Conservation (phyloP, 257 asterid species). For the Penstemon newberryi region DNA sequence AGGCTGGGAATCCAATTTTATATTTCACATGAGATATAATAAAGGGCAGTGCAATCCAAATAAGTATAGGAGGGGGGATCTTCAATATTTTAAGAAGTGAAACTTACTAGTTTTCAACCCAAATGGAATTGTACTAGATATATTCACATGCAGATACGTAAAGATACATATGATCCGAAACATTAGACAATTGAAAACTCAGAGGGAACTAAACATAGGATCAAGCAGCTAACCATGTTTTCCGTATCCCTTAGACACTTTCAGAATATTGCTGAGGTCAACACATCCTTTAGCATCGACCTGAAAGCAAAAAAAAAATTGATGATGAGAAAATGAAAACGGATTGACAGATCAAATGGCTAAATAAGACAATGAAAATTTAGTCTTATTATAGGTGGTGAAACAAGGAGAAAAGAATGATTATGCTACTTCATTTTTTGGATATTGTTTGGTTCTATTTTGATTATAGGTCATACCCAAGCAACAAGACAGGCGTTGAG, state of each 20-base stretch:
- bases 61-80: too few species aligned
- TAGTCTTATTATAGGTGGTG: background rate
- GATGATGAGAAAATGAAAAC: constrained; percentile 9
- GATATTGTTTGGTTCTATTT: background rate
- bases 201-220: background rate
- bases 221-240: constrained; percentile 42
- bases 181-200: background rate
- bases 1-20: too few species aligned
- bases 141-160: background rate
- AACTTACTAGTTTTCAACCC: too few species aligned
- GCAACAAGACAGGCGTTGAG: background rate
- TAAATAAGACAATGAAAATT: background rate
- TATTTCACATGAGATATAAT: too few species aligned
- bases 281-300: constrained; percentile 47
- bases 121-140: constrained; percentile 31
- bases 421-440: background rate
- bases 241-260: constrained; percentile 57
- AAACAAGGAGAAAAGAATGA: background rate
- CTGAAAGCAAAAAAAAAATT: constrained; percentile 35
- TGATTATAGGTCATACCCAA: background rate
- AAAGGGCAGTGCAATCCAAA: too few species aligned
- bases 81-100: too few species aligned
- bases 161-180: background rate
- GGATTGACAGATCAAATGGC: background rate
- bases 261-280: constrained; percentile 49